Base-by-base conservation (phyloP, 352 stramenopile species). In the Phytophthora ramorum region DNA sequence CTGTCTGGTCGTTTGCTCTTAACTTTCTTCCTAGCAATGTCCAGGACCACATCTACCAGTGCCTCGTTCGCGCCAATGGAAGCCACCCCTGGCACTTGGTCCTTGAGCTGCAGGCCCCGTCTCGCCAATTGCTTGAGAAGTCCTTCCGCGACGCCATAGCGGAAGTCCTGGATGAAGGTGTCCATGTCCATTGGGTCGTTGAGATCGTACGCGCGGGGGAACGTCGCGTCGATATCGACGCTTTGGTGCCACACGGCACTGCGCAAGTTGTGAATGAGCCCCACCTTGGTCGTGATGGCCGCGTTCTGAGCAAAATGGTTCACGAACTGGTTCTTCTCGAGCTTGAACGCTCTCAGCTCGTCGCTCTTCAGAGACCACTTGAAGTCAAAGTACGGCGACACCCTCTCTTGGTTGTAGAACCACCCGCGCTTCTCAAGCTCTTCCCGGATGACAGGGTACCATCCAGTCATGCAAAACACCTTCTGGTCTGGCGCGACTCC, bases 271-370 rank as follows among this genome's bases (percentile, higher is more conserved):
- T 96, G 88, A 4, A 97, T 67, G 20, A 98, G 66, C 4, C 93
- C 94, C 17, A 92, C 86, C 54, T 98, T 98, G 32, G 93, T 98
- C 17, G 90, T 97, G 54, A 98, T 94, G 9, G 83, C 88, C n/a
- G 87, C 90, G 67, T 96, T 98, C 57, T 96, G 86, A 41, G 87
- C 75, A 51, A 97, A 98, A 69, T 98, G 92, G 71, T 98, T 98
- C 30, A 94, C 91, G 45, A 92, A 89, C 64, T 98, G 90, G 63
- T 87, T 67, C 30, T 92, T 89, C 35, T 97, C 76, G 13, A 98
- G 78, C 57, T 90, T 92, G 47, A 79, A 76, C 14, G 72, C 72
- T 53, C 86, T 88, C 17, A 97, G 68, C 37, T 98, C 90, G 47
- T 96, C 81, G 43, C 83, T 95, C 59, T 96, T 94, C 43, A 98